Evolutionary conservation across 2,329 filamentous ascomycete genomes (phyloP).

Genomic region (Botrytis deweyae): DNA sequence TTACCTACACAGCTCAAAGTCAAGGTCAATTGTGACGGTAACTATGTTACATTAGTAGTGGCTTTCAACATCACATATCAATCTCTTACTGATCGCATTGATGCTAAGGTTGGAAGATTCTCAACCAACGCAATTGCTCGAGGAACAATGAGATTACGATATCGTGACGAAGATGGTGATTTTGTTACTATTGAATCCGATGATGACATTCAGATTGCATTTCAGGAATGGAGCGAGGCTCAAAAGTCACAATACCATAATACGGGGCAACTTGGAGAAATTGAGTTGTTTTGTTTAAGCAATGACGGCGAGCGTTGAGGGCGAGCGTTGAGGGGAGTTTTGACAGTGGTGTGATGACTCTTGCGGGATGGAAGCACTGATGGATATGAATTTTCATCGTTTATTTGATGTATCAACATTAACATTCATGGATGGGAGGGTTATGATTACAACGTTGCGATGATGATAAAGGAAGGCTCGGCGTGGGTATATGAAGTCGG

Average conservation of each 20-base stretch:
- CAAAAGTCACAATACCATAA: slow-evolving; percentile 59
- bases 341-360: neutral
- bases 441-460: slow-evolving; percentile 37
- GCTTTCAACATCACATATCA: slow-evolving; percentile 94
- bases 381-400: slow-evolving; percentile 15
- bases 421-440: slow-evolving; percentile 27
- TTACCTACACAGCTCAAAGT: slow-evolving; percentile 83
- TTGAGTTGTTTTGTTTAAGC: slow-evolving; percentile 78
- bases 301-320: slow-evolving; percentile 33
- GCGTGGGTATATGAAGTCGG: slow-evolving; percentile 27
- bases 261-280: slow-evolving; percentile 74
- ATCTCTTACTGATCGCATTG: slow-evolving; percentile 90
- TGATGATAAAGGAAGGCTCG: slow-evolving; percentile 33
- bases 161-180: slow-evolving; percentile 89
- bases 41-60: slow-evolving; percentile 93
- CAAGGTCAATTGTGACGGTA: slow-evolving; percentile 88
- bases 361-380: slow-evolving; percentile 9
- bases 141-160: slow-evolving; percentile 82
- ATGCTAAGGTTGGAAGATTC: slow-evolving; percentile 87
- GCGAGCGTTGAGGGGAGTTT: slow-evolving; percentile 23
- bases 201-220: slow-evolving; percentile 93
- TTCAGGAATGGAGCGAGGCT: slow-evolving; percentile 88
- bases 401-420: slow-evolving; percentile 26
- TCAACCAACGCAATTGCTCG: slow-evolving; percentile 80
- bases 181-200: slow-evolving; percentile 92